Base-by-base conservation (phyloP, 2,329 filamentous ascomycete genomes). In the Acrodontium crateriforme region DNA sequence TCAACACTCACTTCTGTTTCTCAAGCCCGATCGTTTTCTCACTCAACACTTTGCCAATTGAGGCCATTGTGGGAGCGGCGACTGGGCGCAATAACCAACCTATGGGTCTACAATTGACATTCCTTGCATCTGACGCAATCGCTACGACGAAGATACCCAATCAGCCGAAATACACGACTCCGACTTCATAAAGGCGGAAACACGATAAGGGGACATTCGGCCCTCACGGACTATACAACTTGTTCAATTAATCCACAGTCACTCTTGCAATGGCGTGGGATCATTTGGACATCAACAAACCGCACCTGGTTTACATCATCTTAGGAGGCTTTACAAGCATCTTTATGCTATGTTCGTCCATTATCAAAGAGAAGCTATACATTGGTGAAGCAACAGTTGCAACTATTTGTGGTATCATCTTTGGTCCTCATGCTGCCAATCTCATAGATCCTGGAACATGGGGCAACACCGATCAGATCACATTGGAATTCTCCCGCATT, bases 261-360 rank as follows among this genome's bases (percentile, higher is more conserved):
- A 5, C 11, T 27, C 8, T 9, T 9, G 28, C 16, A 29, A 45
- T 42, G 38, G 34, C 28, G 16, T 44, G 40, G 39, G 69, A 77
- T 25, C 78, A 85, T 44, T 67, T 87, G 29, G 74, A 75, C 36
- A 76, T 95, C 62, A 94, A 91, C 59, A 80, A 78, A 65, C 82
- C 89, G 47, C 89, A 98, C 66, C 59, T 95, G 81, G 89, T 92
- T 41, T 98, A 98, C 59, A 83, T 95, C 59, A 94, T 98, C 59
- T 66, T 98, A 31, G 89, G 89, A 48, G 89, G 87, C 54, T 98
- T 98, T 63, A 98, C 89, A 43, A 84, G 79, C 35, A 65, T 98
- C 46, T 98, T 98, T 63, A 98, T 98, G 89, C 67, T 98, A 35
- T 93, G 84, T 57, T 98, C 89, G 35, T 83, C 91, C 30, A 75